These are phyloP conservation scores for Pisolithus marmoratus DNA, from an alignment of 768 basidiomycete genomes.

Conservation along the genomic window DNA sequence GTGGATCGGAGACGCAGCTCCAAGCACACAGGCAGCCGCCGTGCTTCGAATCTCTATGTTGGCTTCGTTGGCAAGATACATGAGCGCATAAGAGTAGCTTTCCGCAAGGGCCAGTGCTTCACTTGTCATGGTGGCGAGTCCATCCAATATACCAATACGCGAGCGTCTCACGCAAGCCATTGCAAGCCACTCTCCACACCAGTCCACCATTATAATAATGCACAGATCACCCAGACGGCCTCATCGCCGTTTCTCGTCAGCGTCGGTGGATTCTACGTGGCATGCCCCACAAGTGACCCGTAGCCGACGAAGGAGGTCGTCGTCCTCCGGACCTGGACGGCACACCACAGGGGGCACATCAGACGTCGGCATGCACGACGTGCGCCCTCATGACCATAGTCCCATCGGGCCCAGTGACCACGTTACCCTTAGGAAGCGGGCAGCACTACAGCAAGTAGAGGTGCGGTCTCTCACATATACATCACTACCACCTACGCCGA, in stretches of 20 bases:
- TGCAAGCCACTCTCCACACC: not conserved
- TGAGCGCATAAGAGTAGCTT: conserved; percentile 2
- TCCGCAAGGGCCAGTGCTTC: not conserved
- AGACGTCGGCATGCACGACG: not conserved
- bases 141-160: not conserved
- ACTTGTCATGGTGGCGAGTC: not conserved
- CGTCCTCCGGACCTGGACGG: conserved; percentile 7
- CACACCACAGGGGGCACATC: not conserved
- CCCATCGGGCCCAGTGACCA: not conserved
- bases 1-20: not conserved
- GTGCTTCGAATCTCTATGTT: not conserved
- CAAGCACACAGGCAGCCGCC: not conserved
- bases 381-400: not conserved
- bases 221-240: conserved; percentile 29
- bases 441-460: conserved; percentile 5
- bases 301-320: conserved; percentile 9
- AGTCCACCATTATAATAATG: conserved; percentile 13
- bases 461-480: conserved; percentile 51
- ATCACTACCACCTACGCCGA: conserved; percentile 71
- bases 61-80: conserved; percentile 1
- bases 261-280: conserved; percentile 23
- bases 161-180: too few relatives aligned
- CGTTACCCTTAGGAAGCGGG: conserved; percentile 4
- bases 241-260: conserved; percentile 27
- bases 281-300: conserved; percentile 11